A percentile compares a stretch with the other conserved stretches of the same genome.
These are phyloP conservation scores for Wallacemonas sp. DNA, from an alignment of 208 protist species.

Conservation along the genomic window DNA sequence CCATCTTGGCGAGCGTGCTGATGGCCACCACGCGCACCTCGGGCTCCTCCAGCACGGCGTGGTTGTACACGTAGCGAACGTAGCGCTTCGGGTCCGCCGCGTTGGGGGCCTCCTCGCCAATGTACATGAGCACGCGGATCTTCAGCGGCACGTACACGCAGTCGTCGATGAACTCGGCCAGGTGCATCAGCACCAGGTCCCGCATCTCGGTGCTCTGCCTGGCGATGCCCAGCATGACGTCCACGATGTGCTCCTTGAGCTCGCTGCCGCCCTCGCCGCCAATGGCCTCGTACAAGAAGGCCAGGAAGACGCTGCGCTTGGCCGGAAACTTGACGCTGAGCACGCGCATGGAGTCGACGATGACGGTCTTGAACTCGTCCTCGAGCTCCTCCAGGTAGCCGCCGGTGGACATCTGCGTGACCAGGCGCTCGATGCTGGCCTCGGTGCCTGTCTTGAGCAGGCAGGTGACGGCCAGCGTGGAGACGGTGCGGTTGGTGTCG, in stretches of 20 bases:
- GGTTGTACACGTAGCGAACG: conserved; percentile 98
- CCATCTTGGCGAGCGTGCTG: conserved; percentile 97
- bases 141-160: conserved; percentile 97
- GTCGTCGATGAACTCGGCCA: conserved; percentile 99
- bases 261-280: conserved; percentile 88
- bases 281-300: conserved; percentile 89
- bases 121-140: conserved; percentile 94
- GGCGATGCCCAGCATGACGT: conserved; percentile 95
- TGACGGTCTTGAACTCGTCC: conserved; percentile 97
- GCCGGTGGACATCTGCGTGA: conserved; percentile 93
- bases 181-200: conserved; percentile 89
- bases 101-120: conserved; percentile 95
- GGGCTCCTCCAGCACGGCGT: conserved; percentile 93
- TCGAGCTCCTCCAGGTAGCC: conserved; percentile 95
- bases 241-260: conserved; percentile 96
- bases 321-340: conserved; percentile 96
- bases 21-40: conserved; percentile 96
- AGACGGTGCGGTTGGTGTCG: conserved; percentile 96
- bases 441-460: conserved; percentile 98
- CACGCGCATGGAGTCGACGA: conserved; percentile 95
- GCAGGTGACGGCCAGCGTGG: conserved; percentile 98
- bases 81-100: conserved; percentile 84
- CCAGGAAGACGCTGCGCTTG: conserved; percentile 91
- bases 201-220: conserved; percentile 88
- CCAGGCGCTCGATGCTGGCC: conserved; percentile 94